Evolutionary conservation across 495 filamentous ascomycete species (phyloP).

Genomic region (Aspergillus indologenus): DNA sequence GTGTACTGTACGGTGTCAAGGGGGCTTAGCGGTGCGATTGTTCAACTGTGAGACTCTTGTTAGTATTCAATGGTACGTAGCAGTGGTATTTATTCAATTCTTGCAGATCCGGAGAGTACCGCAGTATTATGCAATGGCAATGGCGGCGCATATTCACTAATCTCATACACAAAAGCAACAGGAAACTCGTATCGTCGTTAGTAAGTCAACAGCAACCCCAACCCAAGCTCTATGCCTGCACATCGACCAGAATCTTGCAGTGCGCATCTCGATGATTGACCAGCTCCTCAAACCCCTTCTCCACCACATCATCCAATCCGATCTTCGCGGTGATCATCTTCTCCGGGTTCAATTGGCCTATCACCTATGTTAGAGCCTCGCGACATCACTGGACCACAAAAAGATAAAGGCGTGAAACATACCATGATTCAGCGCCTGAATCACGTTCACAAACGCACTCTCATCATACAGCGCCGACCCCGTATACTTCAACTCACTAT

Average conservation of each 20-base stretch:
- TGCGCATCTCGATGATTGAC: not conserved
- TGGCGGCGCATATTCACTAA: too few species aligned
- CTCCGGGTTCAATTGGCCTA: conserved; percentile 51
- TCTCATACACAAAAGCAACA: not conserved
- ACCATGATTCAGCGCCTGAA: conserved; percentile 50
- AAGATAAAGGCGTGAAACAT: conserved; percentile 11
- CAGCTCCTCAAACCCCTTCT: not conserved
- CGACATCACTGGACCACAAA: not conserved
- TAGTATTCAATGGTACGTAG: too few species aligned
- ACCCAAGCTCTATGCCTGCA: not conserved
- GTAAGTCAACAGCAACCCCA: too few species aligned
- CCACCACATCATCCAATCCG: conserved; percentile 23
- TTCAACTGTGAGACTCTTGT: too few species aligned
- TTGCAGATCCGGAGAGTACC: too few species aligned
- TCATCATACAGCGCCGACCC: conserved; percentile 54
- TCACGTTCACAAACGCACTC: conserved; percentile 52
- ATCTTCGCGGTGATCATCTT: conserved; percentile 59
- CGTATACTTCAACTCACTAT: conserved; percentile 45
- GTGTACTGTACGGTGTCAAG: too few species aligned
- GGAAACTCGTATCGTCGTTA: not conserved
- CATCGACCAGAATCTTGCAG: conserved; percentile 4
- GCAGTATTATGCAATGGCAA: too few species aligned
- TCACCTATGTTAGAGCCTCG: not conserved
- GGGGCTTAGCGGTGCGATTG: too few species aligned
- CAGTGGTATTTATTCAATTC: too few species aligned